These are phyloP conservation scores for Sonneratia caseolaris DNA, from an alignment of 345 rosid species.

Conservation along the genomic window DNA sequence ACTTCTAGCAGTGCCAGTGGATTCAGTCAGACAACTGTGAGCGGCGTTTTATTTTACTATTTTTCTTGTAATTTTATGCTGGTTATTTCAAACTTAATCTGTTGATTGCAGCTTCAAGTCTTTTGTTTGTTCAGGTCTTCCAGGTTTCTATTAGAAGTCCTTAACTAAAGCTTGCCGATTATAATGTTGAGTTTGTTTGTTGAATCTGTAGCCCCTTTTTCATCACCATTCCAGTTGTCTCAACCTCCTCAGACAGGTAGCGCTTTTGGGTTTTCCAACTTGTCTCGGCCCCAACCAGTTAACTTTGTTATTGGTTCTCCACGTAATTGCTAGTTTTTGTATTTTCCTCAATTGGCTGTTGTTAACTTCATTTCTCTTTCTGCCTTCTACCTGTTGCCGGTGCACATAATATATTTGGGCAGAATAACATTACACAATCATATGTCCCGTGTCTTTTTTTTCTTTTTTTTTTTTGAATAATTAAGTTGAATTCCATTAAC, in stretches of 20 bases:
- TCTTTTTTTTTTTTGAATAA: not conserved
- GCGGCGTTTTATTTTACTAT: slow-evolving; percentile 11
- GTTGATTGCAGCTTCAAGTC: not conserved
- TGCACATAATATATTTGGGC: slow-evolving; percentile 41
- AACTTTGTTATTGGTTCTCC: slow-evolving; percentile 1
- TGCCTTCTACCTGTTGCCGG: slow-evolving; percentile 32
- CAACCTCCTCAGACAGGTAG: slow-evolving; percentile 42
- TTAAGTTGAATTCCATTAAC: not conserved
- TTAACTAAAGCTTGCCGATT: not conserved
- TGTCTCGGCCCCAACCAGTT: slow-evolving; percentile 55
- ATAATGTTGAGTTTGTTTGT: not conserved
- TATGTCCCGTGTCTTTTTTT: slow-evolving; percentile 22
- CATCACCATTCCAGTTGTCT: slow-evolving; percentile 36
- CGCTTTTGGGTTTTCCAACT: slow-evolving; percentile 43
- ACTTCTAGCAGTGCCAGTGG: slow-evolving; percentile 33
- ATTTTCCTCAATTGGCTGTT: slow-evolving; percentile 4
- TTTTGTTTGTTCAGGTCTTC: not conserved
- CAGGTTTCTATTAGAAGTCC: not conserved
- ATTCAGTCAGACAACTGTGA: slow-evolving; percentile 48
- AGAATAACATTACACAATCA: slow-evolving; percentile 38
- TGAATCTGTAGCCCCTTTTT: slow-evolving; percentile 30
- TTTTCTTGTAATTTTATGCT: not conserved
- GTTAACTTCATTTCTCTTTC: slow-evolving; percentile 10
- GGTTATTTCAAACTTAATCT: not conserved
- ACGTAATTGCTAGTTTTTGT: not conserved